These are phyloP conservation scores for Ramalina peruviana DNA, from an alignment of 495 filamentous ascomycete genomes.

Conservation along the genomic window DNA sequence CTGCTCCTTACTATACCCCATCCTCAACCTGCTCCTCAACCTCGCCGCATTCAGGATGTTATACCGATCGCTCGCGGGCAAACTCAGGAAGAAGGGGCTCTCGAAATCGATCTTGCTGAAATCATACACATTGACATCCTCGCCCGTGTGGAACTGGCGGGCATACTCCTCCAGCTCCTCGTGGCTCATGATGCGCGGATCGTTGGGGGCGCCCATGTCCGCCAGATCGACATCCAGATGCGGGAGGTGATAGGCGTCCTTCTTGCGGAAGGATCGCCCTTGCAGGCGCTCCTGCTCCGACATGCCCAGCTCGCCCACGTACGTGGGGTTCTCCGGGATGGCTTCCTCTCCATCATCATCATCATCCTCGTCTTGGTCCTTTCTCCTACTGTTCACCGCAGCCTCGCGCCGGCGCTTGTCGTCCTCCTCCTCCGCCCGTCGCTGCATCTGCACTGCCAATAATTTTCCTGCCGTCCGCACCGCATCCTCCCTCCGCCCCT, in stretches of 20 bases:
- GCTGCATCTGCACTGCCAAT: conserved; percentile 83
- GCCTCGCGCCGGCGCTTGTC: conserved; percentile 40
- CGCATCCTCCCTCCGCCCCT: conserved; percentile 88
- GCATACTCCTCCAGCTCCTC: conserved; percentile 91
- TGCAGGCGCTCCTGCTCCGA: conserved; percentile 57
- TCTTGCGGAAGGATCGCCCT: conserved; percentile 70
- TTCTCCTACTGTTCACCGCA: background rate
- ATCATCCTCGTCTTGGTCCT: conserved; percentile 26
- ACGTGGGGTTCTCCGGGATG: conserved; percentile 60
- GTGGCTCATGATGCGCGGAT: conserved; percentile 86
- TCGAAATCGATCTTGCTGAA: conserved; percentile 98
- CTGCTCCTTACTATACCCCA: conserved; percentile 95
- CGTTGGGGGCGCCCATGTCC: conserved; percentile 77
- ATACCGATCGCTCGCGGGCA: conserved; percentile 84
- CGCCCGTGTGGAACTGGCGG: conserved; percentile 75
- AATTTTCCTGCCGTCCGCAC: conserved; percentile 77
- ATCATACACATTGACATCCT: conserved; percentile 96
- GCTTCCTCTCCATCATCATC: conserved; percentile 35
- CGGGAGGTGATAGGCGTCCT: conserved; percentile 87
- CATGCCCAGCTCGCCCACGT: conserved; percentile 80
- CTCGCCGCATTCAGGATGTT: conserved; percentile 93
- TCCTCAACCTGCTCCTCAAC: conserved; percentile 70
- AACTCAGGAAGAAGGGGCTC: conserved; percentile 76
- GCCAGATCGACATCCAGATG: conserved; percentile 62
- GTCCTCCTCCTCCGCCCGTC: conserved; percentile 70